Evolutionary conservation across 2,329 filamentous ascomycete species (phyloP).

Genomic region (Neonectria coccinea): DNA sequence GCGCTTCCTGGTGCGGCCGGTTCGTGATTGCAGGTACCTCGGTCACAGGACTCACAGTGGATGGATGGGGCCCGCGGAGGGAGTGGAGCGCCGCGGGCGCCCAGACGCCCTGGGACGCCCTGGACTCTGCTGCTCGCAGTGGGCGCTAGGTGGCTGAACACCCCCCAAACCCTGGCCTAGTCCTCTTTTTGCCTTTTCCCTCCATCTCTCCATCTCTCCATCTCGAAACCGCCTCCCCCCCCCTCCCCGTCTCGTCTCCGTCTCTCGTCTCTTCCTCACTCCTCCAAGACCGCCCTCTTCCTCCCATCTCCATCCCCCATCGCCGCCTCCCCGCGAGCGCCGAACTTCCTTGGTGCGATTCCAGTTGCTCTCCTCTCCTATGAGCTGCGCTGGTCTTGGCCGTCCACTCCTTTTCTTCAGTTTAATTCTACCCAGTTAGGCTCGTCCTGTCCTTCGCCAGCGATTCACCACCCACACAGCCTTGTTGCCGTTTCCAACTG

Average conservation of each 20-base stretch:
- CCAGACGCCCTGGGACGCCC: conserved; percentile 30
- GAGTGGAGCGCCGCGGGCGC: conserved; percentile 34
- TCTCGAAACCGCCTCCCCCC: conserved; percentile 46
- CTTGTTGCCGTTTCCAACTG: conserved; percentile 35
- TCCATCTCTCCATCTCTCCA: conserved; percentile 43
- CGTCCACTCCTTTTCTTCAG: conserved; percentile 66
- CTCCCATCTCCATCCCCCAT: conserved; percentile 33
- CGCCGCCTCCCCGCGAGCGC: conserved; percentile 45
- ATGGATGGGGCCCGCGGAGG: conserved; percentile 9
- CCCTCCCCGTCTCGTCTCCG: conserved; percentile 42
- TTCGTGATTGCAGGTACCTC: conserved; percentile 20
- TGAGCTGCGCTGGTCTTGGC: conserved; percentile 68
- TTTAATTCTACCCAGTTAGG: conserved; percentile 42
- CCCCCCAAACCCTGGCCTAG: conserved; percentile 33
- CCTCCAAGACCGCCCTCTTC: conserved; percentile 41
- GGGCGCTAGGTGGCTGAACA: conserved; percentile 45
- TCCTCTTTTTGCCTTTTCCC: conserved; percentile 42
- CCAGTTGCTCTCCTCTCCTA: conserved; percentile 62
- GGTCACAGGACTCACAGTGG: conserved; percentile 8
- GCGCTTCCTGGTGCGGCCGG: conserved; percentile 10
- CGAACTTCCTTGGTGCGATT: conserved; percentile 63
- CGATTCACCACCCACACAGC: conserved; percentile 31
- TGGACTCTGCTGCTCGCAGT: conserved; percentile 36
- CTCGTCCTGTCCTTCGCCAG: conserved; percentile 42
- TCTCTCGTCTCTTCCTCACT: conserved; percentile 42